Evolutionary conservation across 257 asterid genomes (phyloP).

Genomic region (Petrea volubilis): DNA sequence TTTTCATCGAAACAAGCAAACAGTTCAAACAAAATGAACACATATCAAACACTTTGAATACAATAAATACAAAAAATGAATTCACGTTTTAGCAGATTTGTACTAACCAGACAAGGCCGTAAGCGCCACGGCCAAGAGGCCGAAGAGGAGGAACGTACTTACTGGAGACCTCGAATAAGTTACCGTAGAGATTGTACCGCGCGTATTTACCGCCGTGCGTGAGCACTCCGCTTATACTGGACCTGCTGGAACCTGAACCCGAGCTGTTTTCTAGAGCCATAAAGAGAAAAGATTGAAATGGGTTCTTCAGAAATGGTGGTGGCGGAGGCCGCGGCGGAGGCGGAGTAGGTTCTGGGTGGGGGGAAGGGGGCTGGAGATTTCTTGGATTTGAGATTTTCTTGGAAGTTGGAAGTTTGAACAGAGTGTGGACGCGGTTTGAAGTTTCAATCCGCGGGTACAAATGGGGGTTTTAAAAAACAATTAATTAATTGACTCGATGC

Average conservation of each 20-base stretch:
- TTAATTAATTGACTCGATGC: not conserved
- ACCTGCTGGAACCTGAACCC: slow-evolving; percentile 30
- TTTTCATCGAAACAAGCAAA: not conserved
- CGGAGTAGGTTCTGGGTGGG: not conserved
- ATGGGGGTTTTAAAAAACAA: slow-evolving; percentile 11
- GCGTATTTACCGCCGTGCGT: slow-evolving; percentile 72
- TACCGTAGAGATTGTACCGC: slow-evolving; percentile 74
- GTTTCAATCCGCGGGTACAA: not conserved
- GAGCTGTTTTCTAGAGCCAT: slow-evolving; percentile 48
- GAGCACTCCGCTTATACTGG: slow-evolving; percentile 46
- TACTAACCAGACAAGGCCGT: slow-evolving; percentile 82
- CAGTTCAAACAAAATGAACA: not conserved
- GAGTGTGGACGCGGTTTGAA: slow-evolving; percentile 26
- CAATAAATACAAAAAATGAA: not conserved
- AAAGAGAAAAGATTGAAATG: not conserved
- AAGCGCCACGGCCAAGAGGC: slow-evolving; percentile 93
- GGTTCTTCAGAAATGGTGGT: slow-evolving; percentile 1
- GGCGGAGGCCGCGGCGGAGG: slow-evolving; percentile 22
- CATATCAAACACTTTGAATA: not conserved
- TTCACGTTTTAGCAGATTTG: not conserved
- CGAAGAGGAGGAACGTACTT: slow-evolving; percentile 84
- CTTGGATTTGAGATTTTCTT: slow-evolving; percentile 16
- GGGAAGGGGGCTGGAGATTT: slow-evolving; percentile 10
- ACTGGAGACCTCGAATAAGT: slow-evolving; percentile 62
- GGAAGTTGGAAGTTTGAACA: slow-evolving; percentile 27